Base-by-base conservation (phyloP, 306 rosid genomes). In the Castanea sativa region DNA sequence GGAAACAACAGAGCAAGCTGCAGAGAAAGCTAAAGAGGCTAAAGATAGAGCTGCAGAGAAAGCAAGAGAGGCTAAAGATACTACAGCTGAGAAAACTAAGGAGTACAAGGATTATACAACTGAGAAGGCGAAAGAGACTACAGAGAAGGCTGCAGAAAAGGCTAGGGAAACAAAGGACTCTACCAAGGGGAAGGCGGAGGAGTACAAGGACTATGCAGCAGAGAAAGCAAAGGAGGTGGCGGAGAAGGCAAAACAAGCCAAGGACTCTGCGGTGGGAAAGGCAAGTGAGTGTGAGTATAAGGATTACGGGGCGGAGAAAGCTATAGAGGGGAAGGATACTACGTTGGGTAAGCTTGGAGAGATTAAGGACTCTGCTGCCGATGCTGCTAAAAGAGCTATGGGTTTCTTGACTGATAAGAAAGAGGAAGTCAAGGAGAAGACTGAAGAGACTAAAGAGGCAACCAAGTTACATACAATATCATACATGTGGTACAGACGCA, bases 401-500 rank as follows among this genome's bases (percentile, higher is more conserved):
- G 94, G 73, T 53, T 87, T 78, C 87, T 87, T 92, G 73, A 29
- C 92, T 0, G 92, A 85, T 0, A 90, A 87, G 89, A 88, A 82
- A 76, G 97, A 92, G 15, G 97, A 90, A 45, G 71, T 86, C 1
- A 85, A 83, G 59, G 59, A 87, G 55, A 81, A 76, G 71, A 29
- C 88, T 15, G 72, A 77, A 0, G 98, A 92, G 25, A 83, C 93
- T 0, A 79, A 21, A 0, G 88, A 82, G 52, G 61, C 56, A 58
- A 73, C 89, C 1, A 78, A 84, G 91, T 94, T 87, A 4, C 65
- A 27, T 21, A n/a, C 25, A 18, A 19, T 6, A 6, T 38, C 43
- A 38, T 38, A 38, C 43, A 6, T 6, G 6, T 1, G 43, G 6
- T 6, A 38, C 43, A 6, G 6, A 38, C 43, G 6, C 9, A 38